Evolutionary conservation across 1,284 basidiomycete genomes (phyloP), one percentile per base, ranked within the genome.

Genomic region (Schizophyllum amplum): DNA sequence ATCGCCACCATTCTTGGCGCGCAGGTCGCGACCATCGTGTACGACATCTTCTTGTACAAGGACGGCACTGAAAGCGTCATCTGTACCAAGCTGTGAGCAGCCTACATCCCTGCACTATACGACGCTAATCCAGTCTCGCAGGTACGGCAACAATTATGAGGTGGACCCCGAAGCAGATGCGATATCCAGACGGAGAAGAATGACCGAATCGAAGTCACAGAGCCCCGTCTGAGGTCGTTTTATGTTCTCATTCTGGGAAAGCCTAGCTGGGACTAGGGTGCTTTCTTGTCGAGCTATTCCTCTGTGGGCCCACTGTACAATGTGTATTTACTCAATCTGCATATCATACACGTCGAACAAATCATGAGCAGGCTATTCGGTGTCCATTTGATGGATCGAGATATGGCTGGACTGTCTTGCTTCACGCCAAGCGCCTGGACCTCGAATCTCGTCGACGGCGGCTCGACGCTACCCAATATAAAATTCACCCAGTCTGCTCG

Each of bases 21-120:
- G 2, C 70, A 72, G 58, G 62, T 66, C 27, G 74, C 69, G 1
- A 64, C 68, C 1, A 53, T 69, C 21, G 53, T 73, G 11, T 76
- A 74, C 55, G 74, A 75, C 52, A n/a, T 66, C 1, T 68, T 74
- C 56, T 33, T 75, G 24, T 72, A 69, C 61, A 67, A 61, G 15
- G 33, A 11, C 48, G 72, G 69, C 26, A 54, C 63, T 6, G 71
- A 71, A 24, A 68, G 66, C 52, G 48, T 60, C 6, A 50, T 50
- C 20, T 50, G 20, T 20, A 9, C 15, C 11, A 50, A 50, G 48
- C 22, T 50, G 48, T 50, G 24, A 50, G 48, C 22, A 22, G 13
- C 48, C 24, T 21, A 4, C 5, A 3, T 50, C 13, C 15, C 22
- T 21, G 11, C n/a, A 49, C 47, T n/a, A 13, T 50, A 11, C 11